Percentiles rank a stretch among this genome's conserved stretches.
These are phyloP conservation scores for Moesziomyces sp. DNA, from an alignment of 1,284 basidiomycete genomes.

Conservation along the genomic window DNA sequence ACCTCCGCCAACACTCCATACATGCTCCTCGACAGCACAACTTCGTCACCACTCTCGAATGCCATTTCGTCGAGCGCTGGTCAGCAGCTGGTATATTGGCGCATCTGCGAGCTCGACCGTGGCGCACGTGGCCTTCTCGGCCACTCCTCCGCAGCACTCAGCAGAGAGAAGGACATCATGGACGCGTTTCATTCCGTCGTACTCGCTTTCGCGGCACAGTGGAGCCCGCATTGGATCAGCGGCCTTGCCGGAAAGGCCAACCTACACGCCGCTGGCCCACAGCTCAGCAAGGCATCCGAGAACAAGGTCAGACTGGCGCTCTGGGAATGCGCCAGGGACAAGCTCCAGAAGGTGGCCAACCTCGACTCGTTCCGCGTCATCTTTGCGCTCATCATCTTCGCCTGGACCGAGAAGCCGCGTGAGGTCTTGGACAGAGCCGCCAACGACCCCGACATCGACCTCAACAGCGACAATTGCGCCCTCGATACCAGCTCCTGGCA, in stretches of 20 bases:
- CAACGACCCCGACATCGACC: conserved; percentile 6
- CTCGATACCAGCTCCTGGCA: conserved; percentile 37
- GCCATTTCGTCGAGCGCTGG: background rate
- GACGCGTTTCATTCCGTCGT: conserved; percentile 34
- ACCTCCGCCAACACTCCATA: conserved; percentile 31
- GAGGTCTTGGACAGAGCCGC: conserved; percentile 17
- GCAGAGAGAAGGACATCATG: conserved; percentile 24
- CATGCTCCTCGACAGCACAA: conserved; percentile 6
- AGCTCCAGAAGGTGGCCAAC: conserved; percentile 25
- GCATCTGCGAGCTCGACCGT: conserved; percentile 38
- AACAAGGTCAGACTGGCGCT: conserved; percentile 27
- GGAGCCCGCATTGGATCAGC: conserved; percentile 21
- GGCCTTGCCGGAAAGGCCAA: conserved; percentile 1
- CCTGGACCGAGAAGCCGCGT: conserved; percentile 35
- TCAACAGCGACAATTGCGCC: conserved; percentile 24
- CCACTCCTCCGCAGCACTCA: background rate
- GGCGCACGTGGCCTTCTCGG: conserved; percentile 19
- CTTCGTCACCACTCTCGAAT: background rate
- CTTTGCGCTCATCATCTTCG: conserved; percentile 35
- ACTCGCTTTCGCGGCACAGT: conserved; percentile 31
- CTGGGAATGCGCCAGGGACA: conserved; percentile 24
- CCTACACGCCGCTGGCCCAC: background rate
- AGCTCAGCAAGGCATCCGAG: conserved; percentile 6
- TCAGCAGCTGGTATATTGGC: conserved; percentile 32
- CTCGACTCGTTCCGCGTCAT: conserved; percentile 41